Evolutionary conservation across 83 land plant genomes (phyloP).

Genomic region (Diphasiastrum complanatum): DNA sequence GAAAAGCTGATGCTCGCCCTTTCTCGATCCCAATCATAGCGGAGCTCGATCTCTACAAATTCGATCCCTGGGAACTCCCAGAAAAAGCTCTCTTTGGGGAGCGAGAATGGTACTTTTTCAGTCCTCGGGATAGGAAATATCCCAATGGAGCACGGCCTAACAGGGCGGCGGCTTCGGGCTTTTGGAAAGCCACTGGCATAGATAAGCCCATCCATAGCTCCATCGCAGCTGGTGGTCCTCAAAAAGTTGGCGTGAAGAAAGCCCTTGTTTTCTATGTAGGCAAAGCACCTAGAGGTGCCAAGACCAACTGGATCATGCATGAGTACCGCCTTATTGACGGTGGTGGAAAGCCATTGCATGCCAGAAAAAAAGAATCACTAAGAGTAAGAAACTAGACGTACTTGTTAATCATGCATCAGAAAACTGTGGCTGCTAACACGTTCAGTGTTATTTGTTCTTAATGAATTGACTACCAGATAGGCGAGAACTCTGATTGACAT

Average conservation of each 20-base stretch:
- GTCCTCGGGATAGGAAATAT: constrained; percentile 22
- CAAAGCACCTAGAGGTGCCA: constrained; percentile 16
- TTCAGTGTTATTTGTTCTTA: too few relatives aligned
- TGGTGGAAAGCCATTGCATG: too few relatives aligned
- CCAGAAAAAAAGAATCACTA: too few relatives aligned
- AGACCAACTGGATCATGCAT: constrained; percentile 26
- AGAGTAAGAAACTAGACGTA: too few relatives aligned
- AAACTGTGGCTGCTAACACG: too few relatives aligned
- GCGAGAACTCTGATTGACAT: too few relatives aligned
- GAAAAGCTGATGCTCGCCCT: constrained; percentile 11
- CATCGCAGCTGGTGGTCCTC: constrained; percentile 14
- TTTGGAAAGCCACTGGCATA: constrained; percentile 22
- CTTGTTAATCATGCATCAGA: too few relatives aligned
- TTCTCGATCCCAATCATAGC: constrained; percentile 15
- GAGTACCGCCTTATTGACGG: constrained; percentile 21
- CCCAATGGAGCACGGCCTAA: constrained; percentile 23
- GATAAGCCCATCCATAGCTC: constrained; percentile 20
- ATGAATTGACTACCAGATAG: too few relatives aligned
- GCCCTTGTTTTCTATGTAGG: constrained; percentile 26
- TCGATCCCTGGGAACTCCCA: constrained; percentile 25
- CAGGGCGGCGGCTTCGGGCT: constrained; percentile 19
- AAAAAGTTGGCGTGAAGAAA: constrained; percentile 22
- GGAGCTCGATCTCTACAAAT: constrained; percentile 23
- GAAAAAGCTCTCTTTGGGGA: constrained; percentile 20
- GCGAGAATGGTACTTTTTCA: too few relatives aligned